Base-by-base conservation (phyloP, 768 basidiomycete species). In the Fomitopsis serialis region DNA sequence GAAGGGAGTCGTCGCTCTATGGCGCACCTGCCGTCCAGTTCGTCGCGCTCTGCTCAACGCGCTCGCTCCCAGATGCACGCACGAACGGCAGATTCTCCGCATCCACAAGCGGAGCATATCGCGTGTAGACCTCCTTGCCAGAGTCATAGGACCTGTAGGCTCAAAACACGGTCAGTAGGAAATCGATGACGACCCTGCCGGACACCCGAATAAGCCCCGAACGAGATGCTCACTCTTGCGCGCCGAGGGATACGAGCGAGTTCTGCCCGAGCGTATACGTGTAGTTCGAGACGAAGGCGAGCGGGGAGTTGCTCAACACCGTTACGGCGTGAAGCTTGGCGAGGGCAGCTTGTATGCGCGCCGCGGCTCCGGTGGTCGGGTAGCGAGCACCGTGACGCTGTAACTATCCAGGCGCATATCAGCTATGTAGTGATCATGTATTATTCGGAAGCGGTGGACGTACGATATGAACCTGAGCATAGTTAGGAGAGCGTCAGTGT, bases 351-450 rank as follows among this genome's bases (percentile, higher is more conserved):
- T 66, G 56, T 9, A 87, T 87, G 25, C 56, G 52, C 10, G 61
- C 58, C 1, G 74, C 11, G 79, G 55, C 75, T 1, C 74, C 72
- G 0, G 63, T 58, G 0, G 89, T 92, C 0, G 91, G 91, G 60
- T 76, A 92, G 29, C 91, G 80, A 1, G 88, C 81, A 2, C 89
- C 90, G 61, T 94, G 91, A 11, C 91, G 75, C 68, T 92, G 85
- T 9, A 94, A 71, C 89, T 92, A 36, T 36, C 13, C 17, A 8
- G 36, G 40, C 22, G 29, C 3, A 25, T 32, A 43, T 24, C 35
- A 3, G 50, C 12, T 45, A 21, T 54, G 13, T 25, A 22, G 29
- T 24, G 42, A 15, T 6, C 24, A 23, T n/a, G n/a, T n/a, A n/a
- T n/a, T n/a, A n/a, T n/a, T n/a, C 27, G 22, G 13, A 24, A 55